Percentiles rank a stretch among this genome's conserved stretches.
Conservation (phyloP, 345 rosid genomes). For the Laguncularia racemosa region DNA sequence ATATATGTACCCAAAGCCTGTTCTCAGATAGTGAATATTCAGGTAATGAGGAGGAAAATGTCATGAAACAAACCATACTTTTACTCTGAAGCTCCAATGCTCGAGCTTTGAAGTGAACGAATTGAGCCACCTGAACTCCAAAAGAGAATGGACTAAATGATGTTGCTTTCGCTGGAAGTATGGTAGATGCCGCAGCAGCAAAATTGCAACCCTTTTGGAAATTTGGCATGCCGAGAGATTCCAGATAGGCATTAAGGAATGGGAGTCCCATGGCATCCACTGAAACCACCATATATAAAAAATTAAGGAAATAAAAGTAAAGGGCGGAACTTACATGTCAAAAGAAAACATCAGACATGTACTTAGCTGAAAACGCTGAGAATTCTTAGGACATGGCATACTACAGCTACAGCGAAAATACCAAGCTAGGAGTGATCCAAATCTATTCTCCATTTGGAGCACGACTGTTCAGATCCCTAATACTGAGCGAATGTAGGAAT, state of each 20-base stretch:
- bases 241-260: conserved; percentile 79
- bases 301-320: not conserved
- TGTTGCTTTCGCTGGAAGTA: conserved; percentile 65
- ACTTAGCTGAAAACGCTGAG: not conserved
- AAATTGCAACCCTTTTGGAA: conserved; percentile 83
- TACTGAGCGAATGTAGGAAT: too few relatives aligned
- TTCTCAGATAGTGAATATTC: too few relatives aligned
- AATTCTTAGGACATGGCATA: not conserved
- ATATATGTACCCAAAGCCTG: too few relatives aligned
- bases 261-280: conserved; percentile 97
- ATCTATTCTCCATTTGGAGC: too few relatives aligned
- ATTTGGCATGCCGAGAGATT: conserved; percentile 72
- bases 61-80: conserved; percentile 19
- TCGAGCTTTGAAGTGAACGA: conserved; percentile 64
- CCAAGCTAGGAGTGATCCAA: too few relatives aligned
- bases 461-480: too few relatives aligned
- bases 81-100: conserved; percentile 50
- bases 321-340: not conserved
- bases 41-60: too few relatives aligned
- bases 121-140: conserved; percentile 77
- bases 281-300: conserved; percentile 14
- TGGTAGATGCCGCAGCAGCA: conserved; percentile 82
- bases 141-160: conserved; percentile 76
- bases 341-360: not conserved
- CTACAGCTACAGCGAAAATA: not conserved